Base-by-base conservation (phyloP, 1,284 basidiomycete genomes). In the Hemileia vastatrix region DNA sequence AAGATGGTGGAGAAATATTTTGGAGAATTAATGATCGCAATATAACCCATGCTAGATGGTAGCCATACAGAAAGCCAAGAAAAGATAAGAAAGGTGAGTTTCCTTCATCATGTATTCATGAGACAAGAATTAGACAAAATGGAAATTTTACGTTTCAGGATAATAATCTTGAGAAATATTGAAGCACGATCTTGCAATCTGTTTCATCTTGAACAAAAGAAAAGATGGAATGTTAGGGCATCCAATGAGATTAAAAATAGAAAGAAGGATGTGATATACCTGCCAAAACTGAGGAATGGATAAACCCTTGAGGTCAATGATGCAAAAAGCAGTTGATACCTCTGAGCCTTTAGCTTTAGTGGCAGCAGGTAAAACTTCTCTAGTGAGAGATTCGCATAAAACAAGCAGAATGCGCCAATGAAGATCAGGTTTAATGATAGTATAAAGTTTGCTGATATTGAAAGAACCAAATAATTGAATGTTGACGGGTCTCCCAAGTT, bases 241-340 rank as follows among this genome's bases (percentile, higher is more conserved):
- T 32, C 56, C 32, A 43, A 24, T 44, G 3, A 54, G 21, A 11
- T 43, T 45, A 9, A 63, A 54, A 15, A 15, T 27, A 23, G n/a
- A 19, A 27, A 55, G 18, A 43, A 23, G 47, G 21, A 40, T 24
- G 8, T 19, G 19, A 18, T 50, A 45, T 5, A 66, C 54, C 56
- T 63, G 61, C 56, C 61, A 64, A 48, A 66, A 66, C 44, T 66
- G 65, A 40, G 13, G 32, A 13, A 66, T 32, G 23, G 65, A 54
- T 31, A 66, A 66, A 2, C 65, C 65, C 54, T 66, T 66, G 32
- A 66, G 51, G 23, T 66, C 65, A 19, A 66, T 32, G 21, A 66
- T 66, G 47, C 62, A 66, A 54, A 60, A 64, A 24, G 61, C 62
- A 44, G 54, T 62, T 4, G 52, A 54, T 19, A 62, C 53, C 24